phyloP scores from a whole-genome alignment of 2,329 filamentous ascomycete genomes.

The Verticillium klebahnii region DNA sequence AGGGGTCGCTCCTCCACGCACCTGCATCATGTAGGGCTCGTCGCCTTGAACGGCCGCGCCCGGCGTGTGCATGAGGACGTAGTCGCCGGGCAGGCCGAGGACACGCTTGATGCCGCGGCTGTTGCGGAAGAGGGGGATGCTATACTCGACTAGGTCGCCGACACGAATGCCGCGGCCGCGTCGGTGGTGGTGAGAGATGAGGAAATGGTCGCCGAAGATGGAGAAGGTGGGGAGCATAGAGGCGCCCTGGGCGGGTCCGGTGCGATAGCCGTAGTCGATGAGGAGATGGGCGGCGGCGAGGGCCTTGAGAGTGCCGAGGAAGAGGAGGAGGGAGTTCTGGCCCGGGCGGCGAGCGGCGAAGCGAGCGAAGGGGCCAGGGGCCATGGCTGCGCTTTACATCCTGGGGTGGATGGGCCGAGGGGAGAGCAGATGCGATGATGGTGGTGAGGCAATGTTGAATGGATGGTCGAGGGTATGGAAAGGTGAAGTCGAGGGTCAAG shows the following conservation, averaged over 20 bases:
- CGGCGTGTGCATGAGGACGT: conserved; percentile 63
- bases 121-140: conserved; percentile 62
- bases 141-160: conserved; percentile 81
- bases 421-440: not conserved
- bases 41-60: conserved; percentile 30
- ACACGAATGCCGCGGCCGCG: conserved; percentile 62
- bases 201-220: conserved; percentile 60
- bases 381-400: not conserved
- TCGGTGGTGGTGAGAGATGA: conserved; percentile 64
- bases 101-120: conserved; percentile 73
- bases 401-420: not conserved
- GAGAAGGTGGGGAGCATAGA: conserved; percentile 88
- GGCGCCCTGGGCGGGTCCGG: conserved; percentile 61
- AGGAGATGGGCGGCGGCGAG: conserved; percentile 46
- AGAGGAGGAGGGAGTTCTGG: conserved; percentile 28
- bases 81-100: conserved; percentile 70
- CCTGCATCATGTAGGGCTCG: conserved; percentile 60
- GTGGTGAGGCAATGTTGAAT: not conserved
- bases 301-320: conserved; percentile 40
- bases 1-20: conserved; percentile 23
- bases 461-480: not conserved
- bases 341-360: not conserved
- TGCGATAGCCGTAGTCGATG: conserved; percentile 56
- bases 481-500: conserved; percentile 1
- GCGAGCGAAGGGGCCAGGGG: not conserved